These are phyloP conservation scores for Venustampulla echinocandica DNA, from an alignment of 495 filamentous ascomycete genomes.

Conservation along the genomic window DNA sequence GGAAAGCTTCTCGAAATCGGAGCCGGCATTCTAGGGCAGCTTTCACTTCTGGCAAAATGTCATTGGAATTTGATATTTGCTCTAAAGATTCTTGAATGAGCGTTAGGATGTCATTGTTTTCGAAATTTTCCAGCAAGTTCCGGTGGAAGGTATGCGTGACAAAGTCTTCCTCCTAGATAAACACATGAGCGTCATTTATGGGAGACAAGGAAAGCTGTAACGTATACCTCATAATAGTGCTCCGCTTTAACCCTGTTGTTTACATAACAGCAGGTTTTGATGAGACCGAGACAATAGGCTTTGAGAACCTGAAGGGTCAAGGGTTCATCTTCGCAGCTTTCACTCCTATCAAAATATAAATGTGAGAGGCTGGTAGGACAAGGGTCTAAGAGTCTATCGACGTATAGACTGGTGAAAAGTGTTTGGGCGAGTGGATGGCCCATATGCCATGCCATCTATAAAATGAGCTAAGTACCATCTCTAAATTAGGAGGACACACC, in stretches of 20 bases:
- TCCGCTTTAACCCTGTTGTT: conserved; percentile 64
- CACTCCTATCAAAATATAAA: conserved; percentile 48
- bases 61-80: conserved; percentile 35
- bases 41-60: conserved; percentile 42
- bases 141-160: conserved; percentile 82
- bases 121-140: conserved; percentile 57
- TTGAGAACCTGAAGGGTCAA: conserved; percentile 61
- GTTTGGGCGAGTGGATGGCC: conserved; percentile 92
- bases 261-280: conserved; percentile 78
- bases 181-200: background rate
- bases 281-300: conserved; percentile 75
- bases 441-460: conserved; percentile 91
- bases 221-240: conserved; percentile 74
- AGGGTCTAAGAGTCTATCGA: conserved; percentile 74
- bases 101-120: conserved; percentile 44
- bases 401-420: conserved; percentile 86
- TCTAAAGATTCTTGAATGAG: conserved; percentile 51
- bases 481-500: conserved; percentile 14
- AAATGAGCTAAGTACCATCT: conserved; percentile 11
- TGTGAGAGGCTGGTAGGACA: conserved; percentile 57
- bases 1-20: conserved; percentile 53
- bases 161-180: conserved; percentile 82
- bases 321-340: conserved; percentile 19
- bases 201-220: background rate
- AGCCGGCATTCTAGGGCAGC: conserved; percentile 56